phyloP scores from a whole-genome alignment of 495 filamentous ascomycete genomes.

The Cladorrhinum samala region DNA sequence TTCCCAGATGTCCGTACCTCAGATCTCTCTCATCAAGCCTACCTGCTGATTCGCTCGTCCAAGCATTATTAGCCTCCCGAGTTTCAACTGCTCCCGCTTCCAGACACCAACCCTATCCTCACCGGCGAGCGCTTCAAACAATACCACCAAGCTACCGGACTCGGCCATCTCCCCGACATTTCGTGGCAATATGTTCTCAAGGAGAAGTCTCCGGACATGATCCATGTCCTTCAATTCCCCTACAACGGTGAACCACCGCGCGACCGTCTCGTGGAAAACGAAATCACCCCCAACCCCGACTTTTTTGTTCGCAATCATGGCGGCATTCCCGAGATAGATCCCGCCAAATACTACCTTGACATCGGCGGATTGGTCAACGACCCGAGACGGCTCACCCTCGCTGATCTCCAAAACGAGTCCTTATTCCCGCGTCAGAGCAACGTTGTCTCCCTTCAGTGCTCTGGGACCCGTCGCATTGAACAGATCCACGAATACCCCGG shows the following conservation, averaged over 20 bases:
- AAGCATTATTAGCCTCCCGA: constrained; percentile 40
- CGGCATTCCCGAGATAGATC: constrained; percentile 54
- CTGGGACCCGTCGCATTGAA: constrained; percentile 61
- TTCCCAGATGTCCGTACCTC: constrained; percentile 34
- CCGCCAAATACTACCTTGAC: constrained; percentile 43
- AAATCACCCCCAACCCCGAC: constrained; percentile 53
- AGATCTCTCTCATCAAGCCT: neutral
- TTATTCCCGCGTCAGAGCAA: constrained; percentile 51
- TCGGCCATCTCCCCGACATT: constrained; percentile 44
- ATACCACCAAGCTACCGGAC: constrained; percentile 56
- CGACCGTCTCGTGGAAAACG: constrained; percentile 23
- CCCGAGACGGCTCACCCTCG: constrained; percentile 47
- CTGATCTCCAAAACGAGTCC: constrained; percentile 51
- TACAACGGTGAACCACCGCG: constrained; percentile 63
- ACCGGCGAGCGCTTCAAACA: constrained; percentile 56
- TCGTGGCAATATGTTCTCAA: constrained; percentile 53
- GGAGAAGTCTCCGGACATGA: constrained; percentile 61
- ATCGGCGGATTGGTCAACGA: constrained; percentile 53
- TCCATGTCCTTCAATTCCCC: constrained; percentile 63
- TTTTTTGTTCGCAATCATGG: constrained; percentile 66
- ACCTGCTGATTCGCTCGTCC: neutral
- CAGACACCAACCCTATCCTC: constrained; percentile 57
- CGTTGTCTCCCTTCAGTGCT: constrained; percentile 59
- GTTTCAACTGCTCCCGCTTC: constrained; percentile 54
- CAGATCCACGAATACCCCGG: constrained; percentile 58